phyloP scores from a whole-genome alignment of 2,329 filamentous ascomycete species.

The Chrysosporium keratinophilum region DNA sequence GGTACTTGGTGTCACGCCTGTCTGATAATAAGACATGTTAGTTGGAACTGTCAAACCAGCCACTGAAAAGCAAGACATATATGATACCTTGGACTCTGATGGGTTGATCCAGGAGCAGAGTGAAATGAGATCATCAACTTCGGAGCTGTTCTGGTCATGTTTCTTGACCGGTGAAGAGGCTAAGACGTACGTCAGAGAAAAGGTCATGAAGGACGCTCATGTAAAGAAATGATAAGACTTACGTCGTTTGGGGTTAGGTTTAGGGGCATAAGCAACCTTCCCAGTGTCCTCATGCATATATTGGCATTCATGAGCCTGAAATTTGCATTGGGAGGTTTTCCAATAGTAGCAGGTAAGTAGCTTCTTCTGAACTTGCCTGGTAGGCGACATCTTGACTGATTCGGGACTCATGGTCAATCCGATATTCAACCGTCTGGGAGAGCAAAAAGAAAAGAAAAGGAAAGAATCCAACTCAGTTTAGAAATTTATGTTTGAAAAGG shows the following conservation, averaged over 20 bases:
- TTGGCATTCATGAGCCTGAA: conserved; percentile 20
- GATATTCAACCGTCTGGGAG: not conserved
- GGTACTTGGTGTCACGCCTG: not conserved
- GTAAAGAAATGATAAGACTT: not conserved
- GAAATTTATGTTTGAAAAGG: not conserved
- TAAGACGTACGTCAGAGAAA: not conserved
- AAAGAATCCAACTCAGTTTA: not conserved
- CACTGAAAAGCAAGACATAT: not conserved
- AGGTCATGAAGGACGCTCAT: not conserved
- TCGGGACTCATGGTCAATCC: not conserved
- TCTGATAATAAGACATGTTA: not conserved
- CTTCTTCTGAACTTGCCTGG: conserved; percentile 15
- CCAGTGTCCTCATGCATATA: conserved; percentile 25
- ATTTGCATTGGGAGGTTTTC: conserved; percentile 21
- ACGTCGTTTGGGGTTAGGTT: not conserved
- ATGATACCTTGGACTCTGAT: not conserved
- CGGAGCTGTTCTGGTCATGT: not conserved
- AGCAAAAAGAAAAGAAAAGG: not conserved
- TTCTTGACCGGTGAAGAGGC: not conserved
- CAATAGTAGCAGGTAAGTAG: conserved; percentile 27
- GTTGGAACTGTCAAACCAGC: not conserved
- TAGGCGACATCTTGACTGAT: not conserved
- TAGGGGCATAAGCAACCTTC: conserved; percentile 11
- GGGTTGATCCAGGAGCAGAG: not conserved
- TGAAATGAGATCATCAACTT: conserved; percentile 7